phyloP scores from a whole-genome alignment of 495 filamentous ascomycete genomes.

The Aspergillus bridgeri region DNA sequence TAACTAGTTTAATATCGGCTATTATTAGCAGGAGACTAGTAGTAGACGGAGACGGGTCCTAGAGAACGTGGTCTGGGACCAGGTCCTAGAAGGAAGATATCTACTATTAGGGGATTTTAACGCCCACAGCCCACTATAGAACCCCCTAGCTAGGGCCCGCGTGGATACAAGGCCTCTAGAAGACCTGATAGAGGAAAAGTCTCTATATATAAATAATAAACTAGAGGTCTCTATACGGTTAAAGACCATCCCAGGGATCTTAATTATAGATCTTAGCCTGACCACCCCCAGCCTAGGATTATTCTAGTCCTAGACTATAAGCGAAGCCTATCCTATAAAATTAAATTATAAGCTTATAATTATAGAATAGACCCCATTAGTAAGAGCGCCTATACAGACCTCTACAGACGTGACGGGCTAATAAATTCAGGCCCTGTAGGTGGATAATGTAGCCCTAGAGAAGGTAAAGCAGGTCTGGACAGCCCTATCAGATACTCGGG shows the following conservation, averaged over 20 bases:
- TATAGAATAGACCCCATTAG: neutral
- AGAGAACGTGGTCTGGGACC: neutral
- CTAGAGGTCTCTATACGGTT: neutral
- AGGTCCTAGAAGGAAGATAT: too few relatives aligned
- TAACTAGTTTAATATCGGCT: slow-evolving; percentile 3
- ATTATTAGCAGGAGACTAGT: neutral
- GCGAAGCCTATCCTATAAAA: neutral
- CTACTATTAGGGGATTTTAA: too few relatives aligned
- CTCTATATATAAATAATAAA: slow-evolving; percentile 2
- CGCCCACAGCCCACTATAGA: too few relatives aligned
- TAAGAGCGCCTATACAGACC: neutral
- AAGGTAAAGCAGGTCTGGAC: neutral
- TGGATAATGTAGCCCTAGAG: neutral
- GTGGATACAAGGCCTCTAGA: too few relatives aligned
- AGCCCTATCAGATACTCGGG: neutral
- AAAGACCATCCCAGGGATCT: slow-evolving; percentile 2
- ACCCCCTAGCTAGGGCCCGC: too few relatives aligned
- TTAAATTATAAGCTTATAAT: neutral
- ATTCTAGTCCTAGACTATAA: slow-evolving; percentile 10
- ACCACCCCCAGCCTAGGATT: neutral
- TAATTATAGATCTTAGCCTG: neutral
- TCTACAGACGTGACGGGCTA: neutral
- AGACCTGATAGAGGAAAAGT: neutral
- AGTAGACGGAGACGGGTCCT: neutral
- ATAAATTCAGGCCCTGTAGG: neutral